A percentile compares a stretch with the other conserved stretches of the same genome.
These are phyloP conservation scores for Fusarium sp. DNA, from an alignment of 2,329 filamentous ascomycete genomes.

Conservation along the genomic window DNA sequence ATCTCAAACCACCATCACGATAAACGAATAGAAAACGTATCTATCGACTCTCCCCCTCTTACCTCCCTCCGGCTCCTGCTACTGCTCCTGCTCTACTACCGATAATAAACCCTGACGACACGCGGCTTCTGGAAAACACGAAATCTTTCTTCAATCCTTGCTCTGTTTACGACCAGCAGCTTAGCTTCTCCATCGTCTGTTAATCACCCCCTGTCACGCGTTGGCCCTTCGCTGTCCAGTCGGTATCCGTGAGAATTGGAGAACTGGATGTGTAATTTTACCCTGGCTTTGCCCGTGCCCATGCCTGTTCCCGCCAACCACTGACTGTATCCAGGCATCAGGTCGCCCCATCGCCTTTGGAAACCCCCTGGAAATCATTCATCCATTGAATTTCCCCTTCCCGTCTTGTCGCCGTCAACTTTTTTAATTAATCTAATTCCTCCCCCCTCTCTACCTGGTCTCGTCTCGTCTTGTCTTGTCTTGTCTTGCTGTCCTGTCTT, in stretches of 20 bases:
- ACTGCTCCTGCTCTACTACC: background rate
- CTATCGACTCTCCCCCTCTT: background rate
- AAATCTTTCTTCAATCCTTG: conserved; percentile 21
- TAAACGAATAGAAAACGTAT: background rate
- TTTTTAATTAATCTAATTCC: conserved; percentile 30
- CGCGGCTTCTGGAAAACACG: conserved; percentile 26
- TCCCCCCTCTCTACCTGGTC: conserved; percentile 21
- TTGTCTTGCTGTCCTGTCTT: conserved; percentile 2
- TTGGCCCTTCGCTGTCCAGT: conserved; percentile 8
- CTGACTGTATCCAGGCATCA: conserved; percentile 30
- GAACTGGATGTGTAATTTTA: conserved; percentile 42
- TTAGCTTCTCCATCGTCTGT: conserved; percentile 14
- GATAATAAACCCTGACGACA: conserved; percentile 1
- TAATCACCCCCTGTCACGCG: conserved; percentile 24
- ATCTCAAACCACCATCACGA: background rate
- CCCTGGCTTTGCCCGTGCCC: conserved; percentile 23
- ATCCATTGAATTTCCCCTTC: conserved; percentile 40
- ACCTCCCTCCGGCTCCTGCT: background rate
- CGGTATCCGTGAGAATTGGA: conserved; percentile 19
- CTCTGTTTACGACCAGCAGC: background rate
- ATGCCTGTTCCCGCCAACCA: conserved; percentile 38
- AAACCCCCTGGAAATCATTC: conserved; percentile 41
- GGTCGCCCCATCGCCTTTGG: conserved; percentile 38
- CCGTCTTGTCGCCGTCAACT: conserved; percentile 8
- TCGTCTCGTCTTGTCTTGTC: background rate